These are phyloP conservation scores for Picea glauca DNA, from an alignment of 75 land plant genomes.

Conservation along the genomic window DNA sequence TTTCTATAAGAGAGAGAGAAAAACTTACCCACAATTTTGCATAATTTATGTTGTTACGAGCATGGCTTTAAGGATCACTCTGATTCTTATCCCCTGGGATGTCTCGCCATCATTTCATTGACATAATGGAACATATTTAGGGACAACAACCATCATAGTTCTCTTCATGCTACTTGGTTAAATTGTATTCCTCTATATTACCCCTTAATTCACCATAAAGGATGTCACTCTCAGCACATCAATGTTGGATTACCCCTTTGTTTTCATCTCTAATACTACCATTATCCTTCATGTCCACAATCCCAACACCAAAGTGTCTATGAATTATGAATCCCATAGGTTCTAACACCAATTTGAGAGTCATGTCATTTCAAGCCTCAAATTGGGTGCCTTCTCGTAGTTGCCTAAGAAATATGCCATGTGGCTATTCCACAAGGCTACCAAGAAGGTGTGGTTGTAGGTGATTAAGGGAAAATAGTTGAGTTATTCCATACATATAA, in stretches of 20 bases:
- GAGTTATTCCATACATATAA: conserved; percentile 27
- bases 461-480: conserved; percentile 23
- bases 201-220: conserved; percentile 37
- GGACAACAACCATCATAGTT: conserved; percentile 36
- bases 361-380: conserved; percentile 26
- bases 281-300: conserved; percentile 49
- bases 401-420: conserved; percentile 22
- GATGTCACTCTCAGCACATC: conserved; percentile 33
- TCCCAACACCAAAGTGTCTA: conserved; percentile 41
- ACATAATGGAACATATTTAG: too few species aligned
- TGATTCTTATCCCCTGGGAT: too few species aligned
- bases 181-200: conserved; percentile 32
- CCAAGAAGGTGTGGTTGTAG: conserved; percentile 39
- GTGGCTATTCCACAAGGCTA: conserved; percentile 25
- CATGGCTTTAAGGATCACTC: too few species aligned
- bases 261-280: conserved; percentile 37
- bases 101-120: too few species aligned
- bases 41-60: too few species aligned
- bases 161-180: conserved; percentile 37
- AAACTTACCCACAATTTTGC: too few species aligned
- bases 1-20: too few species aligned
- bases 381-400: conserved; percentile 30
- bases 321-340: conserved; percentile 28
- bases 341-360: conserved; percentile 38
- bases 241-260: conserved; percentile 36